phyloP scores from a whole-genome alignment of 495 filamentous ascomycete genomes.

The Penicillium nucicola region DNA sequence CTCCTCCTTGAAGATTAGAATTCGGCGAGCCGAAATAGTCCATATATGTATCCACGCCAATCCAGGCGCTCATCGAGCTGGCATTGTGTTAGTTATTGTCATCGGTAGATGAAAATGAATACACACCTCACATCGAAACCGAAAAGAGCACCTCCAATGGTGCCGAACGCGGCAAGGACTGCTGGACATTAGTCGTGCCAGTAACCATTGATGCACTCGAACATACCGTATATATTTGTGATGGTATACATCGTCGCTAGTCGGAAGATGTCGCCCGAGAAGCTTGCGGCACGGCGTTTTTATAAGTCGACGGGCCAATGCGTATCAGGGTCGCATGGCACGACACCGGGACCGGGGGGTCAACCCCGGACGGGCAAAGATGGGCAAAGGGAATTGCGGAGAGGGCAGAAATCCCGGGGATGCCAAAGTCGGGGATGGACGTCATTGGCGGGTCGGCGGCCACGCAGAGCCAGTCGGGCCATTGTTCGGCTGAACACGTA shows the following conservation, averaged over 20 bases:
- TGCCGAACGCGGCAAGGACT: constrained; percentile 50
- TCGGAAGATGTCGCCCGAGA: neutral
- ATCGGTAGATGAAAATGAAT: neutral
- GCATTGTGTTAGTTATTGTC: neutral
- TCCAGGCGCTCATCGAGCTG: constrained; percentile 67
- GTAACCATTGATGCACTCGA: too few species aligned
- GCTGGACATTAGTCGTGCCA: neutral
- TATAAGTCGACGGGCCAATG: constrained; percentile 9
- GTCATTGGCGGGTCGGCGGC: constrained; percentile 17
- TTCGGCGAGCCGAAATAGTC: constrained; percentile 64
- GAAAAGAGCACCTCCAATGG: constrained; percentile 45
- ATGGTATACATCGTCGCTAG: constrained; percentile 37
- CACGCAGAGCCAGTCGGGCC: constrained; percentile 13
- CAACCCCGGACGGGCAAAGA: constrained; percentile 13
- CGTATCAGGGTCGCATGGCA: constrained; percentile 9
- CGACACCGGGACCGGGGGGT: constrained; percentile 6
- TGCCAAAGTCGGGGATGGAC: constrained; percentile 10
- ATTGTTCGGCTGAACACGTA: constrained; percentile 10
- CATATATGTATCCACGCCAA: constrained; percentile 66
- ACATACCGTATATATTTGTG: constrained; percentile 44
- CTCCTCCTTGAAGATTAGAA: constrained; percentile 58
- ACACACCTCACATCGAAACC: constrained; percentile 43
- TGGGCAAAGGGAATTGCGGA: constrained; percentile 16
- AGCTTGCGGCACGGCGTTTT: constrained; percentile 8
- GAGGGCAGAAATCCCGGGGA: constrained; percentile 14